Evolutionary conservation across 495 filamentous ascomycete genomes (phyloP).

Genomic region (Xylaria palmicola): DNA sequence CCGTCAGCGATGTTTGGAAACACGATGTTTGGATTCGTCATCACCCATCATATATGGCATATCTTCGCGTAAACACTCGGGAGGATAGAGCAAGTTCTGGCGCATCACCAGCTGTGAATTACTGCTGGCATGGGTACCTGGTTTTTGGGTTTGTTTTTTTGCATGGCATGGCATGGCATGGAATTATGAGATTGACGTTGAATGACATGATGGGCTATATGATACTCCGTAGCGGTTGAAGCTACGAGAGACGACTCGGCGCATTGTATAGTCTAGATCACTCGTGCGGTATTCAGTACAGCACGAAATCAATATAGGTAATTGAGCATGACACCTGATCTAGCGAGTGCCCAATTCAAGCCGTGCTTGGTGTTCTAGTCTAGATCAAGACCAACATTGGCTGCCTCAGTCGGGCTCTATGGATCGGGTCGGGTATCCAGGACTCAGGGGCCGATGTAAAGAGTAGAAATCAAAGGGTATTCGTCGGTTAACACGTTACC

Average conservation of each 20-base stretch:
- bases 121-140: neutral
- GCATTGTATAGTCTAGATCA: constrained; percentile 8
- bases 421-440: constrained; percentile 2
- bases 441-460: constrained; percentile 10
- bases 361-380: too few relatives aligned
- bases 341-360: too few relatives aligned
- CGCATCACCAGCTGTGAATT: too few relatives aligned
- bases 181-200: constrained; percentile 15
- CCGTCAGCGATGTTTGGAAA: constrained; percentile 24
- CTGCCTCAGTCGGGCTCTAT: neutral
- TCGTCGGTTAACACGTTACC: constrained; percentile 15
- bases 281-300: neutral
- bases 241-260: neutral
- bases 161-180: constrained; percentile 13
- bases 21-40: constrained; percentile 22
- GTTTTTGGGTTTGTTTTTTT: too few relatives aligned
- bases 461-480: constrained; percentile 15
- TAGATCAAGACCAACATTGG: neutral
- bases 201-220: neutral
- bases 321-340: too few relatives aligned
- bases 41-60: constrained; percentile 31
- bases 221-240: constrained; percentile 10
- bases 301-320: too few relatives aligned
- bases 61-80: constrained; percentile 15
- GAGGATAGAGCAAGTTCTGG: neutral